These are phyloP conservation scores for Ichthyophonus hoferi DNA, from an alignment of 208 protist genomes.

Conservation along the genomic window DNA sequence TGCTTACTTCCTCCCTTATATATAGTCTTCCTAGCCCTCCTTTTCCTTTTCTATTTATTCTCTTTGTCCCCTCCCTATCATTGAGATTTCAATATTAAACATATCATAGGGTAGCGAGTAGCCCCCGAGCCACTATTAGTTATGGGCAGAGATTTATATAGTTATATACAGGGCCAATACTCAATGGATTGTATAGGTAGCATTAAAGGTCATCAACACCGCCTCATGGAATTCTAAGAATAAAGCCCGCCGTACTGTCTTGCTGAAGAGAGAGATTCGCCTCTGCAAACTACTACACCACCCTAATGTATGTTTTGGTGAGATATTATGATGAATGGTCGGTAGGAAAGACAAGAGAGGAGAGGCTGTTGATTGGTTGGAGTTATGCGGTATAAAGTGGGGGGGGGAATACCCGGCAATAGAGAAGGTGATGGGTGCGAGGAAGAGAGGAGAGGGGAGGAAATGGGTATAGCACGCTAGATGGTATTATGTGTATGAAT, in stretches of 20 bases:
- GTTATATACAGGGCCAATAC: too few relatives aligned
- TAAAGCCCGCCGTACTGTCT: background rate
- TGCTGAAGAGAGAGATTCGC: constrained; percentile 33
- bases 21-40: too few relatives aligned
- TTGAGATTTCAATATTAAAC: too few relatives aligned
- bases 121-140: too few relatives aligned
- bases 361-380: background rate
- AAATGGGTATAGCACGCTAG: background rate
- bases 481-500: too few relatives aligned
- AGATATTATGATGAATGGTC: background rate
- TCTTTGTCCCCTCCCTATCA: too few relatives aligned
- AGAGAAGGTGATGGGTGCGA: background rate
- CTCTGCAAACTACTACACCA: constrained; percentile 25
- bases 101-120: too few relatives aligned
- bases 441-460: background rate
- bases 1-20: too few relatives aligned
- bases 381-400: background rate
- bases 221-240: constrained; percentile 17
- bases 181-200: constrained; percentile 18
- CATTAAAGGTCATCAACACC: constrained; percentile 29
- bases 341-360: background rate
- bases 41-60: too few relatives aligned
- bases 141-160: too few relatives aligned
- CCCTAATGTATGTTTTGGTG: constrained; percentile 15
- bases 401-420: too few relatives aligned